Conservation (phyloP, 495 filamentous ascomycete species). For the Tetracladium marchalianum region DNA sequence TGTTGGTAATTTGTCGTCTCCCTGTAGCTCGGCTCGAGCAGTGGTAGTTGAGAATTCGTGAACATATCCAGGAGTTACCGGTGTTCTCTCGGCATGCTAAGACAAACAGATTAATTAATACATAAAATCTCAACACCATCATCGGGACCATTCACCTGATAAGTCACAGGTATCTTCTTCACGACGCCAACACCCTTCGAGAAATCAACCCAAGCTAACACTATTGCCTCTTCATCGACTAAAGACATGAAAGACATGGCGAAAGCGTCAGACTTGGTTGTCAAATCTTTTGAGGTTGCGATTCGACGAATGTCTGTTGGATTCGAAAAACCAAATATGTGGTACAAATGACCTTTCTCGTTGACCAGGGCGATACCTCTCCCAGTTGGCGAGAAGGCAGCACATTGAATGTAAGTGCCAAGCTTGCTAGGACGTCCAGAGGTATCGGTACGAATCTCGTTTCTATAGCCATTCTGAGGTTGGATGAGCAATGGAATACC, state of each 20-base stretch:
- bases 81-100: too few species aligned
- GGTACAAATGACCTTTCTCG: conserved; percentile 26
- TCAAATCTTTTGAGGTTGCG: conserved; percentile 23
- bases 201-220: conserved; percentile 26
- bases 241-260: conserved; percentile 26
- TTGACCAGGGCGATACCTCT: conserved; percentile 26
- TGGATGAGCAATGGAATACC: conserved; percentile 27
- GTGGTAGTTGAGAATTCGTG: too few species aligned
- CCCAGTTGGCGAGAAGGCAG: conserved; percentile 24
- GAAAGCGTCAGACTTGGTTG: conserved; percentile 22
- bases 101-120: too few species aligned
- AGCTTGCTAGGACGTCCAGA: conserved; percentile 20
- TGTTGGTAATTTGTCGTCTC: too few species aligned
- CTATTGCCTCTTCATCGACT: conserved; percentile 24
- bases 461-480: conserved; percentile 23
- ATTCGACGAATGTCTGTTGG: conserved; percentile 22
- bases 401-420: conserved; percentile 24
- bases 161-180: conserved; percentile 22
- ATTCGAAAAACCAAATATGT: conserved; percentile 24
- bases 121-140: too few species aligned
- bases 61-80: too few species aligned
- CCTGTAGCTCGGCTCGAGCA: too few species aligned
- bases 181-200: conserved; percentile 20
- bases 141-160: not conserved
- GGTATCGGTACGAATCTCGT: conserved; percentile 20